phyloP scores from a whole-genome alignment of 148 eudicot species.

The Oxyria digyna region DNA sequence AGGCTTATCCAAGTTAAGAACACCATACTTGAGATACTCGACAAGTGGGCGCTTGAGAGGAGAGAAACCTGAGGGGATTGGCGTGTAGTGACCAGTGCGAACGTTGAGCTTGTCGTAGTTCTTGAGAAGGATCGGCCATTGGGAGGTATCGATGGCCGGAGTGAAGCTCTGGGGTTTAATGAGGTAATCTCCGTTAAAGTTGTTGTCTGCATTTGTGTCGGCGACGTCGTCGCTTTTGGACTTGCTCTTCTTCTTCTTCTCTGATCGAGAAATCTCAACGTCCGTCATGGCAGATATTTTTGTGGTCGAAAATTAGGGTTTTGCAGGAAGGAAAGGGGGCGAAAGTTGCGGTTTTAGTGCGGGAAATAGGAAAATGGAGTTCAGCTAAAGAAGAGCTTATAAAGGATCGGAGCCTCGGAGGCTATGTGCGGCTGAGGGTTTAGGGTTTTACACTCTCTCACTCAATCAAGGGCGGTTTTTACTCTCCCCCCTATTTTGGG shows the following conservation, averaged over 20 bases:
- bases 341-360: not conserved
- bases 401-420: not conserved
- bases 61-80: constrained; percentile 66
- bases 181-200: constrained; percentile 18
- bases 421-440: constrained; percentile 10
- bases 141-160: constrained; percentile 55
- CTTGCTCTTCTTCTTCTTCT: constrained; percentile 50
- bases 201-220: not conserved
- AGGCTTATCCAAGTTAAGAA: constrained; percentile 78
- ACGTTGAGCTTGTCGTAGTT: constrained; percentile 73
- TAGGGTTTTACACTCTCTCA: constrained; percentile 23
- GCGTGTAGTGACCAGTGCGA: constrained; percentile 86
- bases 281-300: constrained; percentile 35
- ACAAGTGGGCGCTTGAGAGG: constrained; percentile 61
- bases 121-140: constrained; percentile 89
- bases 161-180: constrained; percentile 71
- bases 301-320: not conserved
- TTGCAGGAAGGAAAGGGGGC: not conserved
- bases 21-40: constrained; percentile 68
- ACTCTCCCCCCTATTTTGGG: not conserved
- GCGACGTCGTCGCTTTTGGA: constrained; percentile 6
- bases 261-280: constrained; percentile 27
- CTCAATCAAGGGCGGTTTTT: not conserved
- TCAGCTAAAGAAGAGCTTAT: not conserved
- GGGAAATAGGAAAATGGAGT: not conserved